Evolutionary conservation across 1,139 yeast genomes (phyloP).

Genomic region (Wickerhamiella infanticola): DNA sequence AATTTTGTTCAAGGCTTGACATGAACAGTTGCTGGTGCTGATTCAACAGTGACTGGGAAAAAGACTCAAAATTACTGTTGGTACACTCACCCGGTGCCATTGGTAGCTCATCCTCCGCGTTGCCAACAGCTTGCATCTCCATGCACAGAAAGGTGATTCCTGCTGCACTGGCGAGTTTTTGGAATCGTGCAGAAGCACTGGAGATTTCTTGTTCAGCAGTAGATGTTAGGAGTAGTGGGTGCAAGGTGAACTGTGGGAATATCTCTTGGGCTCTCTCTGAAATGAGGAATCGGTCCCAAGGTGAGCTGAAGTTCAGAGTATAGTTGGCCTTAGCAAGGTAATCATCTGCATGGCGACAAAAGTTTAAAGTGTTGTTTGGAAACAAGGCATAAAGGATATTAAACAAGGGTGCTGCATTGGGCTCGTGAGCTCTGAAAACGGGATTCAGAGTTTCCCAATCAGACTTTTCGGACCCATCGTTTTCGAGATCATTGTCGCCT

Average conservation of each 20-base stretch:
- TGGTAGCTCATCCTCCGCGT: not conserved
- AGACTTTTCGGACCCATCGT: not conserved
- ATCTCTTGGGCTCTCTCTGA: constrained; percentile 19
- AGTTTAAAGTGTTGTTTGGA: constrained; percentile 36
- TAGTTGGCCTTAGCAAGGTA: constrained; percentile 17
- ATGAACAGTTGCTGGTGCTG: constrained; percentile 7
- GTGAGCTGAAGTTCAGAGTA: constrained; percentile 16
- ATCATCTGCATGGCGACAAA: constrained; percentile 30
- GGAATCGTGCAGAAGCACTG: constrained; percentile 16
- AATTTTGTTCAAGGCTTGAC: not conserved
- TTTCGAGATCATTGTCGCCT: not conserved
- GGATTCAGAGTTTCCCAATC: not conserved
- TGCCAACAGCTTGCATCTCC: constrained; percentile 2
- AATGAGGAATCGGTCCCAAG: constrained; percentile 25
- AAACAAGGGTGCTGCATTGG: constrained; percentile 22
- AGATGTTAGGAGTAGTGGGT: constrained; percentile 32
- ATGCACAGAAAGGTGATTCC: constrained; percentile 10
- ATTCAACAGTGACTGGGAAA: not conserved
- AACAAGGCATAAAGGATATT: constrained; percentile 47
- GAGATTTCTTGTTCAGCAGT: constrained; percentile 30
- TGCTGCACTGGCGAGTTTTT: constrained; percentile 12
- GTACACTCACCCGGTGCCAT: too few species aligned
- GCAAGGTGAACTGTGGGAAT: constrained; percentile 28
- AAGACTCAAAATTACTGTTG: too few species aligned
- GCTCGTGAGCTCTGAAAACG: not conserved